Conservation (phyloP, 805 yeast species). For the Pichia rugopelliculosa region DNA sequence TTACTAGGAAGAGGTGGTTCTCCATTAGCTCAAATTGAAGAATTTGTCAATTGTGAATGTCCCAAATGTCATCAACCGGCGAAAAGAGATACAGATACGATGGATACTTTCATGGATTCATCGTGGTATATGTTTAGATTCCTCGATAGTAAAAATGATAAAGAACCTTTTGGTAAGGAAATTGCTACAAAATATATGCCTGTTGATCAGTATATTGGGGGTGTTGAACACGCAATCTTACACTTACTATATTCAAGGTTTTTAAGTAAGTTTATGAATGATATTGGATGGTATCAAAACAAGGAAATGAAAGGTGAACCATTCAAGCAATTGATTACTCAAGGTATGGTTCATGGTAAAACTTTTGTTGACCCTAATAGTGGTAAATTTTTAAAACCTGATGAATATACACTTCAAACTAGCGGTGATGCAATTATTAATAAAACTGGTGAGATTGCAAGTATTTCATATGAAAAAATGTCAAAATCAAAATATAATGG, state of each 20-base stretch:
- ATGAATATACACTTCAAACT: conserved; percentile 47
- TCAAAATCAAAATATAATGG: conserved; percentile 95
- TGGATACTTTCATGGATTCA: conserved; percentile 98
- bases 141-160: conserved; percentile 59
- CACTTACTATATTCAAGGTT: conserved; percentile 86
- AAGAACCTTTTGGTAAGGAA: conserved; percentile 44
- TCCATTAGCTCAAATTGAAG: conserved; percentile 60
- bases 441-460: conserved; percentile 45
- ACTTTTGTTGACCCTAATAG: conserved; percentile 67
- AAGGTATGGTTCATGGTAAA: conserved; percentile 97
- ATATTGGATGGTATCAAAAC: conserved; percentile 64
- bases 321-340: conserved; percentile 70
- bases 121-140: conserved; percentile 94
- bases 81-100: conserved; percentile 89
- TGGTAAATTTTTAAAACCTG: conserved; percentile 72
- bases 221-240: conserved; percentile 93
- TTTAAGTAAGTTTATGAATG: conserved; percentile 67
- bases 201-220: conserved; percentile 88
- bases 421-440: conserved; percentile 40
- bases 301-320: conserved; percentile 61
- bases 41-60: conserved; percentile 67
- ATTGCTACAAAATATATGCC: conserved; percentile 56
- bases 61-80: conserved; percentile 74
- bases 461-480: conserved; percentile 78
- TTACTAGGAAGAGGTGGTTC: conserved; percentile 46